Evolutionary conservation across 2,329 filamentous ascomycete genomes (phyloP), one percentile per base, ranked within the genome.

Genomic region (Rhexocercosporidium sp.): DNA sequence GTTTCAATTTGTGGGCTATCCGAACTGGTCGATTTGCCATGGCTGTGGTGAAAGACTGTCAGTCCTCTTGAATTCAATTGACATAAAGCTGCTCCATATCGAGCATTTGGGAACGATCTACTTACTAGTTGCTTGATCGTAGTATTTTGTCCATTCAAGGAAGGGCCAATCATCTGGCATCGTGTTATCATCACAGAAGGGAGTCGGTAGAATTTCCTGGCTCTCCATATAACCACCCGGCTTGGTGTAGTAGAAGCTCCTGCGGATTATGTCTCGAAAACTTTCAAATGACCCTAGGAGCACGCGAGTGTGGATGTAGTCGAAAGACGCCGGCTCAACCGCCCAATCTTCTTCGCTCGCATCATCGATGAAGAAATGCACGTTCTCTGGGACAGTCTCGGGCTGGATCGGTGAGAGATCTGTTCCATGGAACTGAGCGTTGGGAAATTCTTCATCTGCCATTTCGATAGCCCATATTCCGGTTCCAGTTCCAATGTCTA

Each of bases 331-430:
- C 0, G 79, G 73, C 5, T 82, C 79, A 41, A 79, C 85, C 74
- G 77, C 84, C 80, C 80, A 82, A 44, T 79, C 79, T 82, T 73
- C 69, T 47, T 76, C 74, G n/a, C 59, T 66, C 9, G 72, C 73
- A 67, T 77, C 75, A 54, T 76, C 74, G 54, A 94, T 85, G 68
- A 88, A 88, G 71, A 94, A 94, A 69, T 88, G 86, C 16, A 93
- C 89, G 69, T 94, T 94, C 20, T 86, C 85, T 0, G 92, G 91
- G 0, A 93, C 89, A 57, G 85, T 82, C 4, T 80, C 80, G 2
- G 89, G 88, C 74, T 92, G 90, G 29, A 91, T 88, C 1, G 89
- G 88, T 0, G 88, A 91, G 6, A 92, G 81, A 73, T 92, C 90
- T 9, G 86, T 90, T 37, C 86, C 89, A 62, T 85, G 82, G 39